Evolutionary conservation across 139 green algal genomes (phyloP).

Genomic region (Micromonas pusilla): DNA sequence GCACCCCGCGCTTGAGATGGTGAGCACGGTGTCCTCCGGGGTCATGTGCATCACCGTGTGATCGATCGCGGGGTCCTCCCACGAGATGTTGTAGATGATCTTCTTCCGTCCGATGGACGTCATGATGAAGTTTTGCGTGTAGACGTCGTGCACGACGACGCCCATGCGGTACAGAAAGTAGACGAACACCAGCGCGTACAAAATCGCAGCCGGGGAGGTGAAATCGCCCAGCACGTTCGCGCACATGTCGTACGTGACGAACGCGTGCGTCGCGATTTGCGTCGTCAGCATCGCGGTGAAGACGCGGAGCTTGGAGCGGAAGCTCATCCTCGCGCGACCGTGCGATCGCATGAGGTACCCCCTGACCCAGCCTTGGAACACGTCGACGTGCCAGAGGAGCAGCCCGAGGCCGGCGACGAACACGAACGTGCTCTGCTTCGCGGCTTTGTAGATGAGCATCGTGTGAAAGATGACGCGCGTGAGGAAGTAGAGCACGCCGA

Average conservation of each 20-base stretch:
- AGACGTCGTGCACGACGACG: constrained; percentile 26
- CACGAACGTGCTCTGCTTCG: neutral
- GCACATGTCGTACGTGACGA: neutral
- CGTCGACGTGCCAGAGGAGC: constrained; percentile 21
- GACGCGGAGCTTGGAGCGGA: neutral
- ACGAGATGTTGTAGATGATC: constrained; percentile 95
- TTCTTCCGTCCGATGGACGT: constrained; percentile 24
- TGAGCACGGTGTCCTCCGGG: constrained; percentile 76
- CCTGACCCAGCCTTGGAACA: constrained; percentile 20
- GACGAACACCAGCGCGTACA: constrained; percentile 6
- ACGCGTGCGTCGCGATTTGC: neutral
- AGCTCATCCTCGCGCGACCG: constrained; percentile 7
- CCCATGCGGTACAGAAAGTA: constrained; percentile 16
- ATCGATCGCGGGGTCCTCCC: constrained; percentile 90
- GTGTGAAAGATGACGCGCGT: constrained; percentile 21
- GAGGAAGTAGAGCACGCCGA: constrained; percentile 26
- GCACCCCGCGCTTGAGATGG: constrained; percentile 93
- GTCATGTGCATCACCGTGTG: constrained; percentile 75
- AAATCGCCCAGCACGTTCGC: neutral
- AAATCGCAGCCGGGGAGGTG: neutral
- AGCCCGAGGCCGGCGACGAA: constrained; percentile 7
- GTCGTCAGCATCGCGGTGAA: neutral
- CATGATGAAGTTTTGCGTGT: constrained; percentile 32
- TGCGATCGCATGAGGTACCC: constrained; percentile 25
- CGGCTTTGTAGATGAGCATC: constrained; percentile 22